Evolutionary conservation across 2,329 filamentous ascomycete genomes (phyloP), one percentile per base, ranked within the genome.

Genomic region (Mycocentrospora acerina): DNA sequence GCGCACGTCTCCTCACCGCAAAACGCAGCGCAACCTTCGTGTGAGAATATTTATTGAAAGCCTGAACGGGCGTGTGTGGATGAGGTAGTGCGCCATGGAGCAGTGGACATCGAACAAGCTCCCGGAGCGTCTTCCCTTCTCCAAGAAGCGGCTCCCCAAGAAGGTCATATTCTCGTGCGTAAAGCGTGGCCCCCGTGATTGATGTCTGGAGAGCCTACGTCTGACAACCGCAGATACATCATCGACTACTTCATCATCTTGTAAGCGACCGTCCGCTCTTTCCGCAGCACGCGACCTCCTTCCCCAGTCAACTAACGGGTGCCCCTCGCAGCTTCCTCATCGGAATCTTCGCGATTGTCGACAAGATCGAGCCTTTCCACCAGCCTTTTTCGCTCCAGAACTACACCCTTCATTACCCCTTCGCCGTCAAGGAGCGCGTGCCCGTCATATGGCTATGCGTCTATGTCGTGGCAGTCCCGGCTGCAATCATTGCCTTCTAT

Each of bases 231-330:
- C 52, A 79, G 76, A 53, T 81, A 81, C 55, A 72, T 80, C 44
- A 63, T 74, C 47, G 78, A 81, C 69, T 81, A 81, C 69, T 70
- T 78, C 35, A 78, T 81, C 37, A 75, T 81, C 41, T 57, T 80
- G 78, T 80, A 67, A 55, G 74, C 31, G 35, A 25, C 19, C 25
- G 17, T 8, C 36, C 37, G 29, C 48, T 28, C 42, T 35, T 40
- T 31, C 30, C 42, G 37, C 38, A 29, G 49, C 63, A 63, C 60
- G 53, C 64, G 60, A 64, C 54, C 62, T 57, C 60, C 46, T 65
- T 53, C 60, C 58, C 33, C 17, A 42, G 31, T 19, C 28, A 24
- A 39, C 58, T 63, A 44, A 63, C 48, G 28, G 36, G 30, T 29
- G 34, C 33, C 13, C 16, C 33, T 19, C 29, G 17, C 56, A 81